A percentile compares a stretch with the other conserved stretches of the same genome.
These are phyloP conservation scores for Chaetoceros muelleri DNA, from an alignment of 108 stramenopile species.

Conservation along the genomic window DNA sequence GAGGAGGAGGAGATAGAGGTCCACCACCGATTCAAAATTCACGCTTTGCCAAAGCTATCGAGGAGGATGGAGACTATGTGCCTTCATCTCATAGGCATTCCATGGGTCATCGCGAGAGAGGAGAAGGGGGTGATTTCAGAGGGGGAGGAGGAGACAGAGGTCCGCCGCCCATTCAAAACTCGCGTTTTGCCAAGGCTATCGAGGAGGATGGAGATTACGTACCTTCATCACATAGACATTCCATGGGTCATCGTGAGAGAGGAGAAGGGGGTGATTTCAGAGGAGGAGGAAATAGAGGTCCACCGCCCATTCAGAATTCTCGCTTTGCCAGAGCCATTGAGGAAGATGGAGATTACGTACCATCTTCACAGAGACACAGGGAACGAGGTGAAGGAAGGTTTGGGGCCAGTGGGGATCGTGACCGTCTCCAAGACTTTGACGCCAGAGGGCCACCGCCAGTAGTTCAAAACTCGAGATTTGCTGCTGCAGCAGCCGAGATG, in stretches of 20 bases:
- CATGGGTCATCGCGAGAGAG: background rate
- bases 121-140: conserved; percentile 12
- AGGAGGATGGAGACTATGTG: conserved; percentile 22
- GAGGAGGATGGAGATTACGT: conserved; percentile 25
- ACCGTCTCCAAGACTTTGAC: background rate
- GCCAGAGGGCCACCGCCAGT: conserved; percentile 37
- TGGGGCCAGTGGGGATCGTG: too few species aligned
- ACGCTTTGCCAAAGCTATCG: conserved; percentile 44
- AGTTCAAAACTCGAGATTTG: conserved; percentile 27
- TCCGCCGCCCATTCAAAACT: conserved; percentile 43
- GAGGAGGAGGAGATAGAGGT: conserved; percentile 21
- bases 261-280: background rate
- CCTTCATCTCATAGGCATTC: background rate
- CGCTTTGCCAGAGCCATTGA: conserved; percentile 31
- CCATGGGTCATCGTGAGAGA: conserved; percentile 12
- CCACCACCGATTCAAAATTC: conserved; percentile 48
- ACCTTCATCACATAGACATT: conserved; percentile 26
- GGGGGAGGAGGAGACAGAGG: conserved; percentile 17
- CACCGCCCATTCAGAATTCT: conserved; percentile 29
- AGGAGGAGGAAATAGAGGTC: conserved; percentile 26
- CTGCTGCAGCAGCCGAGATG: conserved; percentile 31
- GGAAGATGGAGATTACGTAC: conserved; percentile 24
- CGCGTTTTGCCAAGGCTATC: conserved; percentile 49
- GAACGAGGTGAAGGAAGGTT: too few species aligned
- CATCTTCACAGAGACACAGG: too few species aligned